Conservation (phyloP, 2,329 filamentous ascomycete species). For the Incumbomyces delicatus region DNA sequence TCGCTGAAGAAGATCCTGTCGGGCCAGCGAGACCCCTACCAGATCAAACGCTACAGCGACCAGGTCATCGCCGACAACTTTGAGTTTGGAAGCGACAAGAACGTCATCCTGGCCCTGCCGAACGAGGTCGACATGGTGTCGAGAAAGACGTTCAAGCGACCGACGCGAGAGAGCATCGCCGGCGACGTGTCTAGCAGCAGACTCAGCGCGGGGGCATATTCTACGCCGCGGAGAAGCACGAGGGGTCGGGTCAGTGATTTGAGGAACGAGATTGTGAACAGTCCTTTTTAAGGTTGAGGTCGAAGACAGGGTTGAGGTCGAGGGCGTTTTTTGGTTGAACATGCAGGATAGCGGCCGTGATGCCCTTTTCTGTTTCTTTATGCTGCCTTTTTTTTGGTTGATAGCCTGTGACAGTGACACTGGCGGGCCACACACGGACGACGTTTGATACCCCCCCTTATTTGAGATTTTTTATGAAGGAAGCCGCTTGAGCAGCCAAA, state of each 20-base stretch:
- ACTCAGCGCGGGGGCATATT: conserved; percentile 33
- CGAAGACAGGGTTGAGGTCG: too few species aligned
- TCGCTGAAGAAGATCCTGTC: conserved; percentile 79
- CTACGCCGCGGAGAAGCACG: conserved; percentile 31
- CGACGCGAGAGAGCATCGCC: conserved; percentile 88
- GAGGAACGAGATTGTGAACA: conserved; percentile 72
- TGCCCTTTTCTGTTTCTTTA: too few species aligned
- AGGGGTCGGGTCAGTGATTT: conserved; percentile 48
- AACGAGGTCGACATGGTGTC: conserved; percentile 98
- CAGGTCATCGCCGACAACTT: conserved; percentile 98
- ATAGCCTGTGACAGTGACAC: too few species aligned
- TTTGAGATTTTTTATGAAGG: too few species aligned
- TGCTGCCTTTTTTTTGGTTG: too few species aligned
- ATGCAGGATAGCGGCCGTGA: too few species aligned
- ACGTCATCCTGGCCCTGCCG: conserved; percentile 90
- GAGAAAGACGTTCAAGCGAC: conserved; percentile 71
- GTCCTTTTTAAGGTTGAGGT: conserved; percentile 41
- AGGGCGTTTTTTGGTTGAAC: too few species aligned
- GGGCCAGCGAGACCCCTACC: conserved; percentile 78
- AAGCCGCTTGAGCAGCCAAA: too few species aligned
- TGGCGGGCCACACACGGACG: too few species aligned
- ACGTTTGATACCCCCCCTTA: too few species aligned
- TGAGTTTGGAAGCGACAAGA: conserved; percentile 93
- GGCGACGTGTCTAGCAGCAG: conserved; percentile 37
- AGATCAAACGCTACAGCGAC: conserved; percentile 91